A percentile compares a stretch with the other conserved stretches of the same genome.
These are phyloP conservation scores for Entophlyctis helioformis DNA, from an alignment of 192 early-diverging fungal genomes.

Conservation along the genomic window DNA sequence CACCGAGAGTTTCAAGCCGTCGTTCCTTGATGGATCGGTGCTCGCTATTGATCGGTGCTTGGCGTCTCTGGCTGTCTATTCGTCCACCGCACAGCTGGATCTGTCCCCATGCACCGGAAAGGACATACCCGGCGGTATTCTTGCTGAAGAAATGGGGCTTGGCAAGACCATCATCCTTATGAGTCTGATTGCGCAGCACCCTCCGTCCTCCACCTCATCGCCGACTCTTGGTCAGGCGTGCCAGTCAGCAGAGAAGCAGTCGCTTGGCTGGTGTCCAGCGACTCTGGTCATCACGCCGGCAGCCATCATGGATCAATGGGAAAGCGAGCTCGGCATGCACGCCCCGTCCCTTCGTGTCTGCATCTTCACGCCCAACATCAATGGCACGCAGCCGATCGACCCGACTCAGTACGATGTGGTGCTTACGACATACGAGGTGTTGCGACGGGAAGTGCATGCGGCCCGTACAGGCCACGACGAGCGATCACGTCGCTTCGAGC, in stretches of 20 bases:
- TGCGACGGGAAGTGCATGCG: constrained; percentile 41
- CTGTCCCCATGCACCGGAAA: neutral
- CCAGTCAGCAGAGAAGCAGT: neutral
- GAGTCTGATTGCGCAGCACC: constrained; percentile 40
- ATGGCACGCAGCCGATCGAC: constrained; percentile 12
- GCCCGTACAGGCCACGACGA: constrained; percentile 17
- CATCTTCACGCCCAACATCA: constrained; percentile 31
- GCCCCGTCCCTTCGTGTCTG: constrained; percentile 27
- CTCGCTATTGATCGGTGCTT: neutral
- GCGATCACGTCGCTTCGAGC: constrained; percentile 22
- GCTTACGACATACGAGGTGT: constrained; percentile 42
- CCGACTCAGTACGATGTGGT: constrained; percentile 35
- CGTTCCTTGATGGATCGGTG: neutral
- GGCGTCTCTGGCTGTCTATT: constrained; percentile 3
- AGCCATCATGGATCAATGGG: constrained; percentile 56
- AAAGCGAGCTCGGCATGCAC: constrained; percentile 36
- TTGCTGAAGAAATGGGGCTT: constrained; percentile 54
- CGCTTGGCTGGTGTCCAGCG: neutral
- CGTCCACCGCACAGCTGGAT: neutral
- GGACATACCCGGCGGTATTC: constrained; percentile 19
- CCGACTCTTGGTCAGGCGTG: neutral
- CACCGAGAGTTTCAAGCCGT: neutral
- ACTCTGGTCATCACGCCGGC: constrained; percentile 51
- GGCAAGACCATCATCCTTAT: constrained; percentile 61
- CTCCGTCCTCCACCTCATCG: neutral